Base-by-base conservation (phyloP, 202 grass and related monocot species). In the Dendrocalamus latiflorus region DNA sequence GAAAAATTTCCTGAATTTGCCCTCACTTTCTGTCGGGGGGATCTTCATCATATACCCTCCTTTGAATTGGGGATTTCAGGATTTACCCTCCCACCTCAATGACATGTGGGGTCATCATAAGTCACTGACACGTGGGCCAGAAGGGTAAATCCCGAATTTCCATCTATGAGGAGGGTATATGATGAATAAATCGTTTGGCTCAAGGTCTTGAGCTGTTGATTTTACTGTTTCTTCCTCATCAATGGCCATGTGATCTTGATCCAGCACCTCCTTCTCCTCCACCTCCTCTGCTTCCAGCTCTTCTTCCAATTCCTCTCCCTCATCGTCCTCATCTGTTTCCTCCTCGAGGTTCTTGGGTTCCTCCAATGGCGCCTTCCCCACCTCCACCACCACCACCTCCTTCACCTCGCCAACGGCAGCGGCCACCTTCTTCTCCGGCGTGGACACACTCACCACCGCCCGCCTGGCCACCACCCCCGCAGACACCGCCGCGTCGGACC, bases 371-470 rank as follows among this genome's bases (percentile, higher is more conserved):
- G 65, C 72, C 71, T 79, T 83, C 8, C 79, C 77, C 67, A 86
- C 86, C 70, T 91, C 90, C 9, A 93, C 75, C 26, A 80, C 85
- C 11, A 81, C 83, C 22, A 93, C 93, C 68, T 87, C 74, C 88
- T 90, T 94, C 5, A 86, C 86, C 48, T 92, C 81, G 42, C 55
- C 72, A 34, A 1, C 14, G 2, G 17, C 48, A 1, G 65, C 10
- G 13, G 53, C 79, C 18, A 90, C 50, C 63, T 87, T 90, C 84
- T 80, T 90, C 63, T 90, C 88, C 62, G 84, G 84, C 37, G 80
- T 80, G 66, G 88, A 67, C 41, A 90, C 73, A 73, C 83, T 57
- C 59, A 79, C 57, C 66, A 86, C 59, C 66, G 79, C 60, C 50
- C 88, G 65, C 73, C 44, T 82, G 22, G 73, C 58, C 30, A 77